Percentiles rank a stretch among this genome's conserved stretches.
phyloP scores from a whole-genome alignment of 768 basidiomycete genomes.

The Lepiota venenata region DNA sequence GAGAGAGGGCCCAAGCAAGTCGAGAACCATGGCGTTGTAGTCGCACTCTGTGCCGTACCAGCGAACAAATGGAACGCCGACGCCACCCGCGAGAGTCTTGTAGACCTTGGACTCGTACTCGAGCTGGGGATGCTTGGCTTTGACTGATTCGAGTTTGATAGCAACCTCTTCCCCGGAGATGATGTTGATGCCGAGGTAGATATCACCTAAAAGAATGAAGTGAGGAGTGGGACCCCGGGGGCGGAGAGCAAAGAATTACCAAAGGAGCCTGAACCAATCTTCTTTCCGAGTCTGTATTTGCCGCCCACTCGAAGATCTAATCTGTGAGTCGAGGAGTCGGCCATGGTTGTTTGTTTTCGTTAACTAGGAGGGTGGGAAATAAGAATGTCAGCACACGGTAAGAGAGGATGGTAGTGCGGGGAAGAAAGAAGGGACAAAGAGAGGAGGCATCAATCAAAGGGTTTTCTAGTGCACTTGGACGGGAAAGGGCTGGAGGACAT shows the following conservation, averaged over 20 bases:
- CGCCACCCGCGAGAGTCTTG: conserved; percentile 98
- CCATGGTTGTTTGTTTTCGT: conserved; percentile 43
- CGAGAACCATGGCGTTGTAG: conserved; percentile 99
- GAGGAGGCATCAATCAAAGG: conserved; percentile 22
- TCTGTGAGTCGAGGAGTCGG: conserved; percentile 68
- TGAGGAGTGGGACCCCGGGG: conserved; percentile 7
- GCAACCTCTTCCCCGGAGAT: conserved; percentile 99
- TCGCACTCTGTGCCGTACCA: conserved; percentile 97
- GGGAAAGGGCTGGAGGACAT: conserved; percentile 36
- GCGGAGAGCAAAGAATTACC: conserved; percentile 49
- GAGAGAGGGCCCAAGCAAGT: conserved; percentile 89
- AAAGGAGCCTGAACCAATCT: conserved; percentile 98
- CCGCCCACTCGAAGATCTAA: conserved; percentile 88
- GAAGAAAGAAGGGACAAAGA: conserved; percentile 20
- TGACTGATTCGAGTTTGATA: conserved; percentile 99
- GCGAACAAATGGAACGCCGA: conserved; percentile 97
- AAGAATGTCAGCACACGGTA: conserved; percentile 5
- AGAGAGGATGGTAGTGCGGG: conserved; percentile 11
- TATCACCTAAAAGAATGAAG: conserved; percentile 66
- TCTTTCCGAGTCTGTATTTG: conserved; percentile 98
- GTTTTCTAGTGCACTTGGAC: conserved; percentile 21
- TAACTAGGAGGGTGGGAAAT: conserved; percentile 15
- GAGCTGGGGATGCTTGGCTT: conserved; percentile 99
- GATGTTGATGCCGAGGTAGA: conserved; percentile 99
- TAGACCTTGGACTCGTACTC: conserved; percentile 96